Percentiles rank a stretch among this genome's conserved stretches.
These are phyloP conservation scores for Chalaropsis thielavioides DNA, from an alignment of 2,329 filamentous ascomycete genomes.

Conservation along the genomic window DNA sequence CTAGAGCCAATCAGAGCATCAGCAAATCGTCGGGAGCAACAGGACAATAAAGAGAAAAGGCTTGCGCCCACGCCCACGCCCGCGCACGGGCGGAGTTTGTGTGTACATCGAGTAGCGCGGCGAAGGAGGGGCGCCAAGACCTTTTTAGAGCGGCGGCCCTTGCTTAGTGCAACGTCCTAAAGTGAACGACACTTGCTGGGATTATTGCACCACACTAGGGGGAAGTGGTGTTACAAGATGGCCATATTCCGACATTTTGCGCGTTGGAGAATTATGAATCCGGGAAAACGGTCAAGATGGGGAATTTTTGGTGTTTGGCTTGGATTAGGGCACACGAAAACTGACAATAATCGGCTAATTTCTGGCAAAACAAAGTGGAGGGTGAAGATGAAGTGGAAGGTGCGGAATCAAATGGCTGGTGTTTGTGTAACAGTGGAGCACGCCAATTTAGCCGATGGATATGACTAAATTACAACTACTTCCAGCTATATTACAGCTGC, in stretches of 20 bases:
- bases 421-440: not conserved
- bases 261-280: not conserved
- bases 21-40: not conserved
- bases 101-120: not conserved
- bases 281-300: not conserved
- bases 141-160: not conserved
- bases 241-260: not conserved
- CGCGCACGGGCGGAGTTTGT: not conserved
- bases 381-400: too few species aligned
- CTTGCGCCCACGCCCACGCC: too few species aligned
- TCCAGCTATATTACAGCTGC: not conserved
- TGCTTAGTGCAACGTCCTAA: not conserved
- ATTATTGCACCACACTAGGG: constrained; percentile 8
- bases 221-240: not conserved
- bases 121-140: not conserved
- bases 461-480: not conserved
- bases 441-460: not conserved
- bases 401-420: not conserved
- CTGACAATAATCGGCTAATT: not conserved
- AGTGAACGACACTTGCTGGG: not conserved
- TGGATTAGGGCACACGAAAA: not conserved
- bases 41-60: not conserved
- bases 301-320: not conserved
- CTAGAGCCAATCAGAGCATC: not conserved
- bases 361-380: not conserved